Percentiles rank a stretch among this genome's conserved stretches.
Evolutionary conservation across 2,329 filamentous ascomycete species (phyloP).

Genomic region (Phaeomoniella chlamydospora): DNA sequence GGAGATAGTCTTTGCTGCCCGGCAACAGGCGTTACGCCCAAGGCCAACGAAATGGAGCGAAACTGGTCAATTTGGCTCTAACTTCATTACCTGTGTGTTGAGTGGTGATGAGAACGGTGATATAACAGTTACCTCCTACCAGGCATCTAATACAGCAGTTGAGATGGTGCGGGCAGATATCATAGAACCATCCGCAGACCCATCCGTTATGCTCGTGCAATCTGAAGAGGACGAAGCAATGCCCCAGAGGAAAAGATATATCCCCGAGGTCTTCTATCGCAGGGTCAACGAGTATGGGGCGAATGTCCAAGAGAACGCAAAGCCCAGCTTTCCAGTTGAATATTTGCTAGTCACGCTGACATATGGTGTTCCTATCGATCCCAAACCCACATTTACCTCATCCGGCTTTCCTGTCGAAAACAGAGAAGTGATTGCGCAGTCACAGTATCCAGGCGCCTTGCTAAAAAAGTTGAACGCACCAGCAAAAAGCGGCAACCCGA

Average conservation of each 20-base stretch:
- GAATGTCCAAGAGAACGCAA: slow-evolving; percentile 93
- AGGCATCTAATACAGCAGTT: slow-evolving; percentile 86
- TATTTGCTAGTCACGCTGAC: slow-evolving; percentile 93
- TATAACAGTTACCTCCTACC: slow-evolving; percentile 82
- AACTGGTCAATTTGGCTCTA: slow-evolving; percentile 82
- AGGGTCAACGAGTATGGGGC: slow-evolving; percentile 92
- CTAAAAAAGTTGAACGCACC: slow-evolving; percentile 54
- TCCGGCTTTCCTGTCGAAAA: slow-evolving; percentile 82
- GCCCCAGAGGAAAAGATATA: slow-evolving; percentile 62
- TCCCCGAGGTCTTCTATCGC: slow-evolving; percentile 94
- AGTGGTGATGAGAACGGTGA: slow-evolving; percentile 83
- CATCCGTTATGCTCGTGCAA: slow-evolving; percentile 84
- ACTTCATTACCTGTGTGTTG: slow-evolving; percentile 91
- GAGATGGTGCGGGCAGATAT: slow-evolving; percentile 96
- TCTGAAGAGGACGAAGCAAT: slow-evolving; percentile 70
- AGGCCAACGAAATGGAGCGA: slow-evolving; percentile 95
- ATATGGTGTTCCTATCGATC: slow-evolving; percentile 78
- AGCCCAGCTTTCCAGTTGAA: slow-evolving; percentile 89
- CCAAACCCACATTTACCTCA: slow-evolving; percentile 59
- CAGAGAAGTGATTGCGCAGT: slow-evolving; percentile 70
- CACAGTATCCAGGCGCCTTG: slow-evolving; percentile 60
- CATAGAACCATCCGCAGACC: slow-evolving; percentile 86
- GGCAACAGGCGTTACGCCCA: slow-evolving; percentile 75
- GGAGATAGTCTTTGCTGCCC: slow-evolving; percentile 78
- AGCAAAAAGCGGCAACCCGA: slow-evolving; percentile 46